Conservation (phyloP, 805 yeast species). For the Candida insectalens region DNA sequence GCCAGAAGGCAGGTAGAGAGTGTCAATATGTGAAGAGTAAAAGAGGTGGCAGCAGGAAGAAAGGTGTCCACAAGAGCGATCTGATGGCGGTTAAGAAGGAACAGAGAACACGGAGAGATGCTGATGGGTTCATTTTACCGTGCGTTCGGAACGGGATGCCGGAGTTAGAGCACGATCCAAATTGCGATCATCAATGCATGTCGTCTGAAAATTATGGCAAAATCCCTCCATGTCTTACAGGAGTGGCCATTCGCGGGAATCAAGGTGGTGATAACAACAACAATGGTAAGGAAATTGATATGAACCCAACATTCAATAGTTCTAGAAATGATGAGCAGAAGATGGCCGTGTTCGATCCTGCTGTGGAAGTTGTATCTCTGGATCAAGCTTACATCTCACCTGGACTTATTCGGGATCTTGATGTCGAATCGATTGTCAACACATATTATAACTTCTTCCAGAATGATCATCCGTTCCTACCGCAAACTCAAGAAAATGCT, state of each 20-base stretch:
- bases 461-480: constrained; percentile 37
- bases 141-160: constrained; percentile 19
- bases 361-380: constrained; percentile 8
- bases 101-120: constrained; percentile 6
- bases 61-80: too few species aligned
- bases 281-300: constrained; percentile 12
- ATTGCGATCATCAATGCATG: constrained; percentile 20
- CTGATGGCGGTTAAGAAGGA: constrained; percentile 21
- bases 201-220: constrained; percentile 17
- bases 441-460: constrained; percentile 31
- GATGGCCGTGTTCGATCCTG: constrained; percentile 17
- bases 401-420: constrained; percentile 15
- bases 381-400: constrained; percentile 22
- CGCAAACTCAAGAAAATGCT: constrained; percentile 28
- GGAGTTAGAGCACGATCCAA: constrained; percentile 10
- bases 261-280: neutral
- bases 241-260: constrained; percentile 2
- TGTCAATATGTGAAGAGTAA: constrained; percentile 43
- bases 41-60: constrained; percentile 44
- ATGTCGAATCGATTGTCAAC: constrained; percentile 18
- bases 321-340: constrained; percentile 18
- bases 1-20: constrained; percentile 24
- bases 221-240: constrained; percentile 21
- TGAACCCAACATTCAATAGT: constrained; percentile 22
- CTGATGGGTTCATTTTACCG: constrained; percentile 16